Base-by-base conservation (phyloP, 2,329 filamentous ascomycete species). In the Atkinsonella texensis region DNA sequence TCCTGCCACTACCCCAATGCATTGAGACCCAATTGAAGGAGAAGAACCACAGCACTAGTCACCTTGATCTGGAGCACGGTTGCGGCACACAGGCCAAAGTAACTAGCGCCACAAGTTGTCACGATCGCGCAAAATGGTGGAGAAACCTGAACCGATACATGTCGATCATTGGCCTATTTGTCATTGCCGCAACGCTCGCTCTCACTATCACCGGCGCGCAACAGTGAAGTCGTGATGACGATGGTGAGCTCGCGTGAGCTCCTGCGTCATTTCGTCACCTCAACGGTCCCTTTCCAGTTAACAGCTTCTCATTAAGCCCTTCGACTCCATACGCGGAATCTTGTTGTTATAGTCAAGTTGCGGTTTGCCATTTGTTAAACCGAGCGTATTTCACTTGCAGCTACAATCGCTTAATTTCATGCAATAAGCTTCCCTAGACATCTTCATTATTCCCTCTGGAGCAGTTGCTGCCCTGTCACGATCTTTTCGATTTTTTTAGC, bases 1-100 rank as follows among this genome's bases (percentile, higher is more conserved):
- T 90, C 50, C 71, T 93, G 12, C 86, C 87, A 1, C 68, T 94
- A 7, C 86, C 86, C 10, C 70, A 71, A 1, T 75, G 76, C 51
- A 77, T 81, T 9, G 68, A 72, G 18, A 59, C 68, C 1, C 69
- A 76, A 17, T 77, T 80, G 65, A 69, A 74, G 40, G 74, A 83
- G 60, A 65, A 57, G n/a, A 55, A 69, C 45, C 64, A 65, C 50
- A 72, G 67, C 60, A 65, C 67, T 17, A 68, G 67, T 48, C 67
- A 70, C 28, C 60, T 71, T 31, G 67, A 69, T 38, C 59, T 69
- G 18, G 65, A 66, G 11, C 64, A 68, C 10, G 64, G 65, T 39
- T 59, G 67, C 17, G 57, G 65, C 18, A 63, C 63, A 46, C 65
- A 68, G 42, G 55, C 66, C 15, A 61, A 64, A 10, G 59, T 65